Conservation (phyloP, 768 basidiomycete genomes). For the Leccinellum luteum region DNA sequence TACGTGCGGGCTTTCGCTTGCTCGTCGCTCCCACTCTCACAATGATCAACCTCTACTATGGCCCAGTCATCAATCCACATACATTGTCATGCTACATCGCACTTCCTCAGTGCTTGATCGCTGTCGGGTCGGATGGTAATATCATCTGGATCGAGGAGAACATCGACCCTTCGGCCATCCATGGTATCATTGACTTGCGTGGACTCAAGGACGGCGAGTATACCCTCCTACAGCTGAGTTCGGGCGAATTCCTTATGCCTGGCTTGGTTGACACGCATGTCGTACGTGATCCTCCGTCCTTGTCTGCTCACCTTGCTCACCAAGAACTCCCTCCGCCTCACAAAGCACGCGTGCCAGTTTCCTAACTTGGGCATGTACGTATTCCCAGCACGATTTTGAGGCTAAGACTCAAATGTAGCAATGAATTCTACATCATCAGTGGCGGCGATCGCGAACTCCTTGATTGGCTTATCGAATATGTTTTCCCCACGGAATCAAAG, state of each 20-base stretch:
- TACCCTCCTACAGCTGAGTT: constrained; percentile 35
- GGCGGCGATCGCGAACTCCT: constrained; percentile 82
- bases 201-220: constrained; percentile 39
- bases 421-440: constrained; percentile 38
- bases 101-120: constrained; percentile 53
- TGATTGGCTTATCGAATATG: constrained; percentile 78
- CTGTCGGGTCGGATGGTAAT: constrained; percentile 46
- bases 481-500: constrained; percentile 81
- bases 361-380: constrained; percentile 36
- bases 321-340: background rate
- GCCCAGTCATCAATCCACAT: constrained; percentile 54
- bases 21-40: background rate
- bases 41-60: constrained; percentile 47
- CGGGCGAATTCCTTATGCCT: constrained; percentile 72
- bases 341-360: constrained; percentile 37
- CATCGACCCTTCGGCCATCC: constrained; percentile 47
- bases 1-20: background rate
- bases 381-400: background rate
- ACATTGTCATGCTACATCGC: constrained; percentile 42
- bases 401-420: background rate
- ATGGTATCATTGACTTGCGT: constrained; percentile 48
- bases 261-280: constrained; percentile 91
- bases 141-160: constrained; percentile 73
- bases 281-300: constrained; percentile 42
- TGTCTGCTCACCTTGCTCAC: background rate